Evolutionary conservation across 2,329 filamentous ascomycete species (phyloP).

Genomic region (Scolecobasidium constrictum): DNA sequence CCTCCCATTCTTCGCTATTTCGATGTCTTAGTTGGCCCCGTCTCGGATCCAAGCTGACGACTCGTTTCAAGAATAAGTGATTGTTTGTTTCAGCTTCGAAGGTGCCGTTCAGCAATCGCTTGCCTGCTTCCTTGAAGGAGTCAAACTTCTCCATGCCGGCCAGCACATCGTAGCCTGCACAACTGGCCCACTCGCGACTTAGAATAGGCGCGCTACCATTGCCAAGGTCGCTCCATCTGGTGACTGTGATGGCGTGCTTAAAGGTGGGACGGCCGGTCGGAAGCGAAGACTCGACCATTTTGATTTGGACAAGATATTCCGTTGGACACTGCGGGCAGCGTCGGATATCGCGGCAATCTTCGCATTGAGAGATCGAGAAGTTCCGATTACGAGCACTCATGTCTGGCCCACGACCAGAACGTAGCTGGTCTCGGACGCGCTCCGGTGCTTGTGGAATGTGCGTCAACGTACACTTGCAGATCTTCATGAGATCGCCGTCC

Average conservation of each 20-base stretch:
- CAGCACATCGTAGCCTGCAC: conserved; percentile 33
- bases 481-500: conserved; percentile 47
- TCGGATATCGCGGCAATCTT: conserved; percentile 46
- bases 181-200: conserved; percentile 45
- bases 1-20: no score
- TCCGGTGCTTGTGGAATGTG: conserved; percentile 42
- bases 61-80: background rate
- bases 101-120: conserved; percentile 45
- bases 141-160: conserved; percentile 32
- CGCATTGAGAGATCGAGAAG: conserved; percentile 41
- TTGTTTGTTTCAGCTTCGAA: conserved; percentile 44
- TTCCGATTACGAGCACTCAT: conserved; percentile 25
- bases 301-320: conserved; percentile 51
- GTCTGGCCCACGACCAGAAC: conserved; percentile 25
- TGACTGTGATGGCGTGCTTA: conserved; percentile 49
- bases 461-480: conserved; percentile 49
- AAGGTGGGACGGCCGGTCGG: conserved; percentile 31
- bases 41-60: background rate
- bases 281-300: conserved; percentile 45
- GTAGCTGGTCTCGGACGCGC: conserved; percentile 31
- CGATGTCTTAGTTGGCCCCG: no score
- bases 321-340: conserved; percentile 51
- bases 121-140: conserved; percentile 42
- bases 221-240: conserved; percentile 51
- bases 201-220: conserved; percentile 37